Percentiles rank a stretch among this genome's conserved stretches.
These are phyloP conservation scores for Tetratostichococcus sp. DNA, from an alignment of 139 green algal species.

Conservation along the genomic window DNA sequence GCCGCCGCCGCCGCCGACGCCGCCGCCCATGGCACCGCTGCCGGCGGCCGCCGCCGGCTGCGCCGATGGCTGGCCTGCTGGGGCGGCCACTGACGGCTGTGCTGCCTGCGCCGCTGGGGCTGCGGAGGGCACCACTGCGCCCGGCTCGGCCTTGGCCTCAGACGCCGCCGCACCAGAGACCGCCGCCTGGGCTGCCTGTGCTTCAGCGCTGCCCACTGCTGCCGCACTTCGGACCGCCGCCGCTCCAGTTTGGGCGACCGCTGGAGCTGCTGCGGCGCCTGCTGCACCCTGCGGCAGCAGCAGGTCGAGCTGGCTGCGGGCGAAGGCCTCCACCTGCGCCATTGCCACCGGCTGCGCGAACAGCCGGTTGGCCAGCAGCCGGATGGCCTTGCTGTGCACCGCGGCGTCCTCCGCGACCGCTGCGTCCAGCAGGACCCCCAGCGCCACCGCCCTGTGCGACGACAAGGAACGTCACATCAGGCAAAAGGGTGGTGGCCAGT, in stretches of 20 bases:
- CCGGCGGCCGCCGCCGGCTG: not conserved
- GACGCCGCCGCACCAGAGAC: constrained; percentile 8
- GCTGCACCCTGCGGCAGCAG: not conserved
- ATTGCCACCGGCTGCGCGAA: constrained; percentile 33
- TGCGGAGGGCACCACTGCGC: not conserved
- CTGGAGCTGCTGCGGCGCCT: not conserved
- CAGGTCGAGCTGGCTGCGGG: constrained; percentile 28
- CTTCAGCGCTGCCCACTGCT: constrained; percentile 2
- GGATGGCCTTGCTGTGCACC: constrained; percentile 45
- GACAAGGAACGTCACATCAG: too few species aligned
- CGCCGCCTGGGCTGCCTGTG: not conserved
- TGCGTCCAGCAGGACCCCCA: constrained; percentile 47
- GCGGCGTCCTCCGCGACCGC: constrained; percentile 14
- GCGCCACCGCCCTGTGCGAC: constrained; percentile 12
- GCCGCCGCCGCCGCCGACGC: constrained; percentile 5
- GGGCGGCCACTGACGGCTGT: constrained; percentile 2
- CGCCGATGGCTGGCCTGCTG: not conserved
- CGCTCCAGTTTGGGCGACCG: not conserved
- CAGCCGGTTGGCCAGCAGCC: constrained; percentile 56
- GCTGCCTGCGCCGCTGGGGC: not conserved
- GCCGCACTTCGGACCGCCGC: not conserved
- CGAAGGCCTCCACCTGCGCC: constrained; percentile 35
- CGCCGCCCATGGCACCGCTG: not conserved
- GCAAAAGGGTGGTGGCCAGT: too few species aligned
- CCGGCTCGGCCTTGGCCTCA: not conserved